Evolutionary conservation across 495 filamentous ascomycete genomes (phyloP), one percentile per base, ranked within the genome.

Genomic region (Penicillium paradoxum): DNA sequence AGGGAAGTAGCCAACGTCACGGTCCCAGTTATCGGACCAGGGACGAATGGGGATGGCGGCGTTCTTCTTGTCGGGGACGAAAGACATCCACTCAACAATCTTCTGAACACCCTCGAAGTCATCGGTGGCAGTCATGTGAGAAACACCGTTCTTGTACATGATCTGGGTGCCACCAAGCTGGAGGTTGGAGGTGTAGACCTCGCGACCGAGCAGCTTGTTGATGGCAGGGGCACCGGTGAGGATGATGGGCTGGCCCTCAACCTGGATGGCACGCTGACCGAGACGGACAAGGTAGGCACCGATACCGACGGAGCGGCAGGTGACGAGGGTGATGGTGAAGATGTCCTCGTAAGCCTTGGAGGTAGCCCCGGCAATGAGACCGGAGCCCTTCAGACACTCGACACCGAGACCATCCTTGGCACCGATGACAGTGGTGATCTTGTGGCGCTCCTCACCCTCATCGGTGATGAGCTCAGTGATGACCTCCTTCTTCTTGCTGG

Each of bases 71-170:
- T 96, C 95, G 21, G 93, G 93, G 19, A 98, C 88, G 66, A 89
- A 98, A 3, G 90, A 88, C 77, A 98, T 83, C 93, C 93, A 98
- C 61, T 95, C 86, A 25, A 97, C 87, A 65, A 98, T 97, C 83
- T 96, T 95, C 72, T 88, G 86, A 13, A 98, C 90, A 80, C 93
- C 93, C 56, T 90, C 90, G 53, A 97, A 97, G 78, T 98, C 93
- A 67, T 98, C 93, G 63, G 85, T 88, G 65, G 93, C 93, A 55
- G 92, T 97, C 86, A 97, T 88, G 76, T 98, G 93, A 8, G 95
- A 97, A 22, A 98, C 95, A 81, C 93, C 93, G 67, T 98, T 98
- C 76, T 86, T 92, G 83, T 98, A 97, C 93, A 98, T 98, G 80
- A 98, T 98, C 75, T 98, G 93, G 36, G 93, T 97, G 60, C 93